phyloP scores from a whole-genome alignment of 129 eudicot species.

The Helianthus tuberosus region DNA sequence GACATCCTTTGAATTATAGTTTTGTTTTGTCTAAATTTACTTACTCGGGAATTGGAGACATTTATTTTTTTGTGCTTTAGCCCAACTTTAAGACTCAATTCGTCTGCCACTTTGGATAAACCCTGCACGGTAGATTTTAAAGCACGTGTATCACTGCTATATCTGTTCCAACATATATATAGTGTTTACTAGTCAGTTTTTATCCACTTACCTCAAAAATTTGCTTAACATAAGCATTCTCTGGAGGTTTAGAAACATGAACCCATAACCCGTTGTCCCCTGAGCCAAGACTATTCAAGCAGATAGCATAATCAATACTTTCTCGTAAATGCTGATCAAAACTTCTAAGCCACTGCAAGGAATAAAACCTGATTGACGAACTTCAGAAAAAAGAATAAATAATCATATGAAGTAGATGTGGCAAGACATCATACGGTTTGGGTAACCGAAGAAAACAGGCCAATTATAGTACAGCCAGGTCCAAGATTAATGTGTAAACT shows the following conservation, averaged over 20 bases:
- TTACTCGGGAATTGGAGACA: conserved; percentile 89
- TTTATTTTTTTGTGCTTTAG: conserved; percentile 97
- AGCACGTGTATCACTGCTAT: too few species aligned
- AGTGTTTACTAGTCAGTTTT: not conserved
- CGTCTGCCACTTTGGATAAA: conserved; percentile 75
- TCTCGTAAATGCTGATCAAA: conserved; percentile 92
- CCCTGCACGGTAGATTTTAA: conserved; percentile 51
- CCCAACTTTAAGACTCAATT: conserved; percentile 83
- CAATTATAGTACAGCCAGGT: too few species aligned
- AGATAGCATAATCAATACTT: conserved; percentile 94
- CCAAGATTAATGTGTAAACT: too few species aligned
- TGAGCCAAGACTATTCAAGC: conserved; percentile 87
- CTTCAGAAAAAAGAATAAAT: too few species aligned
- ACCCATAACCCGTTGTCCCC: conserved; percentile 60
- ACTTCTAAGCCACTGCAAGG: conserved; percentile 86
- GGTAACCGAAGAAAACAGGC: not conserved
- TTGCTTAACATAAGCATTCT: conserved; percentile 84
- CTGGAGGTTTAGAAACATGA: conserved; percentile 99
- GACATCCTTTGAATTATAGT: not conserved
- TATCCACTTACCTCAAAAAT: conserved; percentile 65
- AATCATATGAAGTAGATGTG: not conserved
- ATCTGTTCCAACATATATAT: too few species aligned
- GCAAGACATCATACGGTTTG: not conserved
- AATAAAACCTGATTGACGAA: not conserved
- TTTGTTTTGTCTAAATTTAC: conserved; percentile 23